Evolutionary conservation across 192 early-diverging fungal genomes (phyloP).

Genomic region (Allomyces macrogynus): DNA sequence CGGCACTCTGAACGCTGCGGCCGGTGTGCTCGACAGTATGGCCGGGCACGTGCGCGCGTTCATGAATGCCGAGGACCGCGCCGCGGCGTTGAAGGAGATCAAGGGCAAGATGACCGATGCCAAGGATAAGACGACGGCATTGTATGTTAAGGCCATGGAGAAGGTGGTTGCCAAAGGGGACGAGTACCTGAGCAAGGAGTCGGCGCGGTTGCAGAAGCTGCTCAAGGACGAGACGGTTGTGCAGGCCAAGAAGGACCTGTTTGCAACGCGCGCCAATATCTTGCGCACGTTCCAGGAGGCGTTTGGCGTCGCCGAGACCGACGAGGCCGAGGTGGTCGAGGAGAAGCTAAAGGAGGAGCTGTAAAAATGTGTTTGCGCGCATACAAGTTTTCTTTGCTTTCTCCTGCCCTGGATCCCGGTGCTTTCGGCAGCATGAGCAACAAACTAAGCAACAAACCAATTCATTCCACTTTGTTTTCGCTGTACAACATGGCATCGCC

Average conservation of each 20-base stretch:
- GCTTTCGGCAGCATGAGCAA: too few species aligned
- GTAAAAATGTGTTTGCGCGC: not conserved
- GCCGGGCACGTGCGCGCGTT: not conserved
- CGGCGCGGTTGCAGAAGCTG: conserved; percentile 61
- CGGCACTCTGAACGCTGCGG: conserved; percentile 43
- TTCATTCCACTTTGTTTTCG: not conserved
- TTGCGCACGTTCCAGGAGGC: conserved; percentile 21
- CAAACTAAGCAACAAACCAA: too few species aligned
- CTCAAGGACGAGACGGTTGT: conserved; percentile 42
- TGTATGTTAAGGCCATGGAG: conserved; percentile 84
- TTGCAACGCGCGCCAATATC: conserved; percentile 73
- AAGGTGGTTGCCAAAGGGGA: conserved; percentile 45
- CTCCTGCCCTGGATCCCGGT: too few species aligned
- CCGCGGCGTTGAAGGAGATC: conserved; percentile 19
- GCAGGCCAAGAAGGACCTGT: conserved; percentile 56
- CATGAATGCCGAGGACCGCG: conserved; percentile 10
- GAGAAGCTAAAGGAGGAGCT: not conserved
- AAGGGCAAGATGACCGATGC: conserved; percentile 15
- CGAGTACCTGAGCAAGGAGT: conserved; percentile 58
- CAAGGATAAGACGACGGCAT: conserved; percentile 33
- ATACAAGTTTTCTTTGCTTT: too few species aligned
- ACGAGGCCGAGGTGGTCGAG: not conserved
- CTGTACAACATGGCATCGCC: not conserved
- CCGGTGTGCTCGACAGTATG: conserved; percentile 17
- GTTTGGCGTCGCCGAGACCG: not conserved